phyloP scores from a whole-genome alignment of 176 grass and related monocot genomes.

The Metroxylon sagu region DNA sequence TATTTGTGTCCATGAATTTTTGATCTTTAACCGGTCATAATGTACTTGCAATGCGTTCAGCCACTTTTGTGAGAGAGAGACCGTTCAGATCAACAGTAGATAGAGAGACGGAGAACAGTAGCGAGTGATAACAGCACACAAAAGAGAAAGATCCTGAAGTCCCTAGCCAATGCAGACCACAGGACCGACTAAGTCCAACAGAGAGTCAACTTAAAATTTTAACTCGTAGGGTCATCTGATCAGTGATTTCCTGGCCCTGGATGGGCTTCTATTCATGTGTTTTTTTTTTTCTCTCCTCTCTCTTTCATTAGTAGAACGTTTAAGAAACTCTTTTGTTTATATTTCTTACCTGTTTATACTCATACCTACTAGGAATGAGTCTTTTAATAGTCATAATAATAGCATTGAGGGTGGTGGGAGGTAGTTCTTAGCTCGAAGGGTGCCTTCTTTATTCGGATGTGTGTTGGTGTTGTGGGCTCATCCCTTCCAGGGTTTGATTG shows the following conservation, averaged over 20 bases:
- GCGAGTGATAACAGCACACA: too few species aligned
- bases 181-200: constrained; percentile 1
- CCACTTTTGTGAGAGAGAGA: too few species aligned
- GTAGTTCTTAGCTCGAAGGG: constrained; percentile 30
- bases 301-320: too few species aligned
- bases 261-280: constrained; percentile 3
- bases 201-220: constrained; percentile 9
- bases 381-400: not conserved
- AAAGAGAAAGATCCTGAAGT: not conserved
- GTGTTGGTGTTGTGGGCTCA: constrained; percentile 16
- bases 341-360: too few species aligned
- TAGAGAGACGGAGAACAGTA: too few species aligned
- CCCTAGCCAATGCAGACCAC: not conserved
- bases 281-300: too few species aligned
- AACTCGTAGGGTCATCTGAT: constrained; percentile 19
- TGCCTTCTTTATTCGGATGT: constrained; percentile 33
- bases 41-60: too few species aligned
- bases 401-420: not conserved
- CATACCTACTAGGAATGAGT: not conserved
- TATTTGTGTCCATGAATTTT: too few species aligned
- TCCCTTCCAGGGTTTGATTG: constrained; percentile 20
- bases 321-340: too few species aligned
- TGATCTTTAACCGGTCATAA: too few species aligned
- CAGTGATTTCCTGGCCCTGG: constrained; percentile 26
- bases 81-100: too few species aligned